Evolutionary conservation across 345 rosid species (phyloP), one percentile per base, ranked within the genome.

Genomic region (Linum tenue): DNA sequence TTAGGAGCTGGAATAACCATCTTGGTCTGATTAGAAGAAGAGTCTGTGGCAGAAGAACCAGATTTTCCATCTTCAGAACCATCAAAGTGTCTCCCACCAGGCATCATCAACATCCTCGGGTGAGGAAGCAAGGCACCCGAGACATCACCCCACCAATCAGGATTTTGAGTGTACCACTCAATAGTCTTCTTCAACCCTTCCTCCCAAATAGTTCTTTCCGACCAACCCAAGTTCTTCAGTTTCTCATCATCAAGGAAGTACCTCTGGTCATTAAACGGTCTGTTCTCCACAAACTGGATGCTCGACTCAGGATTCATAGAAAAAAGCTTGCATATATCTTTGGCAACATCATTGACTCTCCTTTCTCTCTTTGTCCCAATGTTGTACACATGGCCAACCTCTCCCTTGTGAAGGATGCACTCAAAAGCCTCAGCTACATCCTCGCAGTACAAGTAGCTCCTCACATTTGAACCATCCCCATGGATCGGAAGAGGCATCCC

Each of bases 51-150:
- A 38, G 2, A 11, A 0, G 69, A 42, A 2, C n/a, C 64, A 62
- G 51, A 39, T 39, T 62, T 62, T 22, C 22, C 41, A 9, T 62
- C 64, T 39, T 62, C 64, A 39, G 64, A 62, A 15, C 64, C 64
- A 62, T 62, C 64, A 39, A 62, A 62, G 50, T 62, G 64, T 39
- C 64, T 62, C 48, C 44, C 35, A 10, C 71, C 71, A 51, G 71
- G 65, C 71, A 68, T 53, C 71, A 68, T 68, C n/a, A 68, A 65
- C 71, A 68, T 68, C 50, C 71, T 68, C 10, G 71, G 71, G 40
- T 68, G 71, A 11, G 71, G 71, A 5, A 68, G 59, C 37, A 68
- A 44, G 11, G 71, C 71, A 37, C 71, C 71, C 0, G 71, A 40
- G 31, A 68, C 64, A 40, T 62, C 64, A 22, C 64, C 64, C 64